These are phyloP conservation scores for Aegilops longissima DNA, from an alignment of 176 grass and related monocot genomes.

Conservation along the genomic window DNA sequence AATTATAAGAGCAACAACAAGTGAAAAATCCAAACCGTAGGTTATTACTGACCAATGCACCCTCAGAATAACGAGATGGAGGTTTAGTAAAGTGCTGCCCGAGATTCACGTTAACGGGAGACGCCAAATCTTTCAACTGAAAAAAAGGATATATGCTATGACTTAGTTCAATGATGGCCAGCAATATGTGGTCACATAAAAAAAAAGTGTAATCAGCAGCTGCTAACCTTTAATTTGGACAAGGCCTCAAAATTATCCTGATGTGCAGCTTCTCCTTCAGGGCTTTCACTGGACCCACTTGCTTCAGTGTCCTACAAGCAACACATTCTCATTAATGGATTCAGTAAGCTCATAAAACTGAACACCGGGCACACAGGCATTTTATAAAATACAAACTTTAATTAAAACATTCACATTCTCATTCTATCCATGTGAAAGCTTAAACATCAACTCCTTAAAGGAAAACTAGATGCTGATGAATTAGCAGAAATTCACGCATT, in stretches of 20 bases:
- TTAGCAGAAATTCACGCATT: neutral
- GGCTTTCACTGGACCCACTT: conserved; percentile 21
- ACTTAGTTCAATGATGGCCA: conserved; percentile 11
- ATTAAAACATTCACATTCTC: too few species aligned
- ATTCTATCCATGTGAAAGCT: conserved; percentile 3
- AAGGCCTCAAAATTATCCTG: conserved; percentile 43
- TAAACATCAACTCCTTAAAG: neutral
- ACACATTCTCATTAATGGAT: conserved; percentile 17
- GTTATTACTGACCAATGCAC: conserved; percentile 66
- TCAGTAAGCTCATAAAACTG: conserved; percentile 21
- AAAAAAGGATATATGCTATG: conserved; percentile 44
- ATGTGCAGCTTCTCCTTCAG: conserved; percentile 36
- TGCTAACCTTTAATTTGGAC: conserved; percentile 59
- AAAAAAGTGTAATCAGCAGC: conserved; percentile 4
- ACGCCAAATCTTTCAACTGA: conserved; percentile 60
- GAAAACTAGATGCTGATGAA: conserved; percentile 12
- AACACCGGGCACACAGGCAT: neutral
- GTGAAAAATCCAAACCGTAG: conserved; percentile 22
- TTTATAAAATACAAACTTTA: neutral
- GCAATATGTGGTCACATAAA: conserved; percentile 12
- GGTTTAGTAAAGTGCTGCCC: conserved; percentile 81
- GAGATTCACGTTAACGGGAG: conserved; percentile 61
- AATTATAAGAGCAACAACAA: conserved; percentile 29
- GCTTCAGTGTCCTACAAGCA: conserved; percentile 51
- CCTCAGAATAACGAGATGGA: conserved; percentile 80